phyloP scores from a whole-genome alignment of 257 asterid species.

The Nicotiana tomentosiformis region DNA sequence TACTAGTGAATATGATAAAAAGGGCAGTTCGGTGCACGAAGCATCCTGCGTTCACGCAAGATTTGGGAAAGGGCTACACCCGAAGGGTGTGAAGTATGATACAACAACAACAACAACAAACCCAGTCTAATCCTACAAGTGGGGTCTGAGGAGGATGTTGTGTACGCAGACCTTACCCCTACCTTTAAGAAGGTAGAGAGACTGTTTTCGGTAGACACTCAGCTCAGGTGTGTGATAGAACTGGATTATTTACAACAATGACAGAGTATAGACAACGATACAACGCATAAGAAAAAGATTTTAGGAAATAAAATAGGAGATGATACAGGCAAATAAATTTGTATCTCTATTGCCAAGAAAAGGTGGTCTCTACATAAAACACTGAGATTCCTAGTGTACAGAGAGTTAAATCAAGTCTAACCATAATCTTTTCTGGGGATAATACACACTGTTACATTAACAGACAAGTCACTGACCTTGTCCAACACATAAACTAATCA shows the following conservation, averaged over 20 bases:
- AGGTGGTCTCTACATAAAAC: conserved; percentile 1
- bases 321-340: conserved; percentile 12
- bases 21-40: no score
- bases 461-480: conserved; percentile 2
- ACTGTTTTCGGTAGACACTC: no score
- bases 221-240: not conserved
- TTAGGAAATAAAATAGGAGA: not conserved
- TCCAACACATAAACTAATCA: not conserved
- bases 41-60: no score
- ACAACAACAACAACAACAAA: no score
- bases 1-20: not conserved
- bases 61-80: no score
- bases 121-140: no score
- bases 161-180: no score
- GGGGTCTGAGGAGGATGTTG: no score
- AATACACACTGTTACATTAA: conserved; percentile 12
- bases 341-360: conserved; percentile 13
- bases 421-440: conserved; percentile 8
- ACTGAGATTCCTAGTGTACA: conserved; percentile 19
- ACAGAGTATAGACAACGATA: no score
- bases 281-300: not conserved
- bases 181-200: no score
- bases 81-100: no score
- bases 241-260: not conserved
- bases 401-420: conserved; percentile 7